Percentiles rank a stretch among this genome's conserved stretches.
Evolutionary conservation across 139 green algal genomes (phyloP).

Genomic region (Chlamydomonas schloesseri): DNA sequence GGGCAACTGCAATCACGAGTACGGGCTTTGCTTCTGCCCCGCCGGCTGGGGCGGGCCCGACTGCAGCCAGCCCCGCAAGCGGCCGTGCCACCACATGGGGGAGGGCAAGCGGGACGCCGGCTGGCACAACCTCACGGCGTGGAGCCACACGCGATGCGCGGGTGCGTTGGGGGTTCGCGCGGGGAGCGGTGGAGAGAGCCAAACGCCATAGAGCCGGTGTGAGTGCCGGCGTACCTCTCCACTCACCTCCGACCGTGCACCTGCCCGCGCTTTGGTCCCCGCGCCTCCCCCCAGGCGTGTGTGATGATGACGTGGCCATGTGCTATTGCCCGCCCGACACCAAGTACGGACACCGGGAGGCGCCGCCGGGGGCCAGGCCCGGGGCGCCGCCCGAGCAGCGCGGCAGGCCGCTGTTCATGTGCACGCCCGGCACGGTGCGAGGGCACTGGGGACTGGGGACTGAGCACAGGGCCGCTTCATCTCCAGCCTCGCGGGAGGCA

Average conservation of each 20-base stretch:
- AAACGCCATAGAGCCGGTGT: no score
- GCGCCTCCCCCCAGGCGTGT: conserved; percentile 60
- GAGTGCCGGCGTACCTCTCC: no score
- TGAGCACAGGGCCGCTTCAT: no score
- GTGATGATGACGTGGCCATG: conserved; percentile 60
- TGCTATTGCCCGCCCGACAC: conserved; percentile 64
- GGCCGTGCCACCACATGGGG: conserved; percentile 60
- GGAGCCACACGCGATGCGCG: conserved; percentile 40
- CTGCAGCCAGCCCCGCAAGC: conserved; percentile 47
- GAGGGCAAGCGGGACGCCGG: conserved; percentile 38
- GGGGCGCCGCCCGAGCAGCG: conserved; percentile 36
- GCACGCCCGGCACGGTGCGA: conserved; percentile 19
- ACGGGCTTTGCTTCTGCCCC: conserved; percentile 56
- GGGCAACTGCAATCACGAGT: conserved; percentile 55
- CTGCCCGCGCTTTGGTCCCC: no score
- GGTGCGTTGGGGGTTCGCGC: conserved; percentile 1
- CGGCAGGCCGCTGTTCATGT: conserved; percentile 46
- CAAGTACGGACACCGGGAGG: conserved; percentile 43
- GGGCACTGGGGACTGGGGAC: no score
- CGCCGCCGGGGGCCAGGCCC: conserved; percentile 5
- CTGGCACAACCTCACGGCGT: conserved; percentile 31
- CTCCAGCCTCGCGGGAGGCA: no score
- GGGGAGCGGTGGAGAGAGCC: no score
- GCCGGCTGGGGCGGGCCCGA: conserved; percentile 62
- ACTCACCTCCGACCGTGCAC: no score